phyloP scores from a whole-genome alignment of 768 basidiomycete genomes.

The Termitomyces sp. region DNA sequence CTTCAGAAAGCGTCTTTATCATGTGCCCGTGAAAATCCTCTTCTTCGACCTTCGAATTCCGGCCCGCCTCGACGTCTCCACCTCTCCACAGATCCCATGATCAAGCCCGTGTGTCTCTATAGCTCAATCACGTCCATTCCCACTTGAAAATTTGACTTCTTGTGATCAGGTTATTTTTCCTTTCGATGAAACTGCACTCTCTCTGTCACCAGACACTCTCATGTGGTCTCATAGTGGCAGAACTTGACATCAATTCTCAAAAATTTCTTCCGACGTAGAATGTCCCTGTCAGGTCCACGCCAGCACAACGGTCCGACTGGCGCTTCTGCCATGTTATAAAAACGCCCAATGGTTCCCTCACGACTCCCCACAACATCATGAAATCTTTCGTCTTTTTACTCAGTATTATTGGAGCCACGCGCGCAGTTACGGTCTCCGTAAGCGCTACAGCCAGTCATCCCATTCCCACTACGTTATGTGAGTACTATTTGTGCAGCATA shows the following conservation, averaged over 20 bases:
- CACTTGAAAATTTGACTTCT: not conserved
- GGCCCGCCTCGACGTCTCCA: not conserved
- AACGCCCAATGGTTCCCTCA: not conserved
- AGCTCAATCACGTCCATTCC: not conserved
- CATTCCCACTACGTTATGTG: slow-evolving; percentile 27
- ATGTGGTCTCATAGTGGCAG: not conserved
- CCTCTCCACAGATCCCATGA: not conserved
- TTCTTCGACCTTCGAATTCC: not conserved
- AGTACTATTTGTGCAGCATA: slow-evolving; percentile 2
- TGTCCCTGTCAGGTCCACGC: not conserved
- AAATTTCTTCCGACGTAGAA: no score
- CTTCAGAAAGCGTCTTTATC: no score
- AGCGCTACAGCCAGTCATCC: slow-evolving; percentile 27
- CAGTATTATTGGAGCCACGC: slow-evolving; percentile 8
- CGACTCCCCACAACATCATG: not conserved
- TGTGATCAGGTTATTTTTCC: not conserved
- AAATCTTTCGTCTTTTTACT: slow-evolving; percentile 4
- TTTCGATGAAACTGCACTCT: not conserved
- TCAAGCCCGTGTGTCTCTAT: not conserved
- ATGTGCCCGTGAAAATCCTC: no score
- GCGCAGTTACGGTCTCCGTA: slow-evolving; percentile 22
- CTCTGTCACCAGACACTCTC: not conserved
- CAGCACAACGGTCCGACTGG: slow-evolving; percentile 7
- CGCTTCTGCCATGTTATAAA: not conserved
- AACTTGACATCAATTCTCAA: not conserved